Evolutionary conservation across 805 yeast genomes (phyloP).

Genomic region (Cyberlindnera meyerae): DNA sequence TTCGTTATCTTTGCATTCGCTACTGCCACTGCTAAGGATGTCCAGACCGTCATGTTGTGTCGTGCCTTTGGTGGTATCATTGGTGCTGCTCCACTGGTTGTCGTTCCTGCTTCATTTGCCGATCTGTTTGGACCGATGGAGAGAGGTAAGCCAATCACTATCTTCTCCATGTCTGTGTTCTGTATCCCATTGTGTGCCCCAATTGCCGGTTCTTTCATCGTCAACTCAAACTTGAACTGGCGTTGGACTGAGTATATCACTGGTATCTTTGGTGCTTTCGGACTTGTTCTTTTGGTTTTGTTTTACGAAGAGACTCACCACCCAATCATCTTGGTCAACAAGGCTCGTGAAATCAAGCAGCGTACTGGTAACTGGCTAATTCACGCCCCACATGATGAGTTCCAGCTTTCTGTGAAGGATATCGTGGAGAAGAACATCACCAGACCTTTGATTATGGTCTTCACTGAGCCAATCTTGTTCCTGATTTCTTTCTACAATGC

Average conservation of each 20-base stretch:
- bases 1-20: constrained; percentile 62
- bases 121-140: constrained; percentile 63
- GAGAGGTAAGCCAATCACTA: constrained; percentile 72
- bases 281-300: constrained; percentile 36
- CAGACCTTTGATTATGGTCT: constrained; percentile 63
- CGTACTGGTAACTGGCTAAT: constrained; percentile 80
- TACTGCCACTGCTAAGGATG: constrained; percentile 69
- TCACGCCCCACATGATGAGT: constrained; percentile 66
- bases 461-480: constrained; percentile 69
- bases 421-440: constrained; percentile 49
- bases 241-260: constrained; percentile 75
- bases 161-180: constrained; percentile 70
- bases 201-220: constrained; percentile 66
- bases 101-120: constrained; percentile 82
- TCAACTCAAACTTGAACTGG: constrained; percentile 65
- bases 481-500: constrained; percentile 66
- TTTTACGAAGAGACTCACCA: constrained; percentile 63
- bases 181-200: constrained; percentile 83
- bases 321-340: constrained; percentile 55
- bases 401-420: constrained; percentile 50
- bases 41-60: constrained; percentile 72
- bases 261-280: constrained; percentile 52
- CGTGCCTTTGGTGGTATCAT: constrained; percentile 76
- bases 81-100: constrained; percentile 83
- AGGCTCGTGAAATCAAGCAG: constrained; percentile 58